A percentile compares a stretch with the other conserved stretches of the same genome.
Conservation (phyloP, 1,139 yeast genomes). For the Zygotorulaspora mrakii region DNA sequence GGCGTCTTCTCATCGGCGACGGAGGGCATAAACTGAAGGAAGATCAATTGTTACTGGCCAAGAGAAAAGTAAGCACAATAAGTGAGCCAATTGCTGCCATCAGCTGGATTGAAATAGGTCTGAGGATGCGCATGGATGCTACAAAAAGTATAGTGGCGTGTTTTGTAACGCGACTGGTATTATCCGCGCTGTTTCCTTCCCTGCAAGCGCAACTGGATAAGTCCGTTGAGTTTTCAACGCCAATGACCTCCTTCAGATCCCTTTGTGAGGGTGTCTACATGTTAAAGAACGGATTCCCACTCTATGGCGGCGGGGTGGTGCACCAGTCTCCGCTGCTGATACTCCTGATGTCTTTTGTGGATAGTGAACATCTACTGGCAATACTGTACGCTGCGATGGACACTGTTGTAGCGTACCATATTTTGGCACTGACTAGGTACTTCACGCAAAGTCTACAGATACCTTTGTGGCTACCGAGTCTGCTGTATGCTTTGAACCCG, state of each 20-base stretch:
- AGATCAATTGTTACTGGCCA: background rate
- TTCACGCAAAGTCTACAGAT: conserved; percentile 32
- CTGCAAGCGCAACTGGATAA: conserved; percentile 41
- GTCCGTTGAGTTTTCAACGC: conserved; percentile 61
- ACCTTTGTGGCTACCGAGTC: conserved; percentile 47
- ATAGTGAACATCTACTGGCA: conserved; percentile 29
- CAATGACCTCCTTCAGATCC: conserved; percentile 40
- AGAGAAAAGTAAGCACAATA: too few relatives aligned
- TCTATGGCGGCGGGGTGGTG: conserved; percentile 82
- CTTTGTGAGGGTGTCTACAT: conserved; percentile 79
- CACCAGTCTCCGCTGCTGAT: conserved; percentile 80
- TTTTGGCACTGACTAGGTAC: conserved; percentile 37
- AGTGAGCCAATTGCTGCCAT: too few relatives aligned
- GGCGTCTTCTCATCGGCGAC: conserved; percentile 3
- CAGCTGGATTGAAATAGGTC: too few relatives aligned
- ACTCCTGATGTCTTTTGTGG: conserved; percentile 44
- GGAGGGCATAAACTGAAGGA: background rate
- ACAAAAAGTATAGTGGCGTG: conserved; percentile 14
- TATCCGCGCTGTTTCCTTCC: conserved; percentile 27
- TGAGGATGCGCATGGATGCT: conserved; percentile 5
- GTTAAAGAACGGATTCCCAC: conserved; percentile 53
- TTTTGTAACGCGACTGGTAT: conserved; percentile 19
- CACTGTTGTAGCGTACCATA: conserved; percentile 38
- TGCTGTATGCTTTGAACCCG: conserved; percentile 78
- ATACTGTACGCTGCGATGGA: conserved; percentile 44